Percentiles rank a stretch among this genome's conserved stretches.
phyloP scores from a whole-genome alignment of 331 rosid species.

The Quercus lobata region DNA sequence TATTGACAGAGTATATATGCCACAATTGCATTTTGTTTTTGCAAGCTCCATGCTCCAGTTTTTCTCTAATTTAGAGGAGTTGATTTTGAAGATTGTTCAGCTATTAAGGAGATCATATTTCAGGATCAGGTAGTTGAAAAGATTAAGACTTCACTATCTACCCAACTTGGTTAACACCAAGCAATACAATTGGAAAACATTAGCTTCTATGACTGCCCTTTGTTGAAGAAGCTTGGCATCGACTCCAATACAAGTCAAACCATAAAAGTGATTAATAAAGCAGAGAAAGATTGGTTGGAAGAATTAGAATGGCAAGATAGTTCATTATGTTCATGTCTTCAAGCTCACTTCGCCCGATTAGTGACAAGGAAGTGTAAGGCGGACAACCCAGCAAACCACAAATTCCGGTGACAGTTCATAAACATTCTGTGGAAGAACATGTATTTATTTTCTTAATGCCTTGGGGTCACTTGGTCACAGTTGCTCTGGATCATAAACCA shows the following conservation, averaged over 20 bases:
- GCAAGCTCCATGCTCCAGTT: not conserved
- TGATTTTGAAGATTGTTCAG: not conserved
- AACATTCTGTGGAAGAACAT: too few relatives aligned
- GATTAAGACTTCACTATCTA: not conserved
- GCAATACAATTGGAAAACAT: not conserved
- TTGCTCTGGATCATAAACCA: too few relatives aligned
- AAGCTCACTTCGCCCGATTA: too few relatives aligned
- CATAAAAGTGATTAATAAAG: conserved; percentile 1
- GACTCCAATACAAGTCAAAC: not conserved
- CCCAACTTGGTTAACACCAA: not conserved
- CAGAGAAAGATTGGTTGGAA: conserved; percentile 24
- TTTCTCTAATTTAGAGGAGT: not conserved
- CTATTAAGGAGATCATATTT: not conserved
- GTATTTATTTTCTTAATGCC: too few relatives aligned
- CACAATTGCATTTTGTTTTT: not conserved
- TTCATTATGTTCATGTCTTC: too few relatives aligned
- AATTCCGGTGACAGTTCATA: too few relatives aligned
- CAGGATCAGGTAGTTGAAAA: not conserved
- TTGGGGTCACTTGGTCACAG: too few relatives aligned
- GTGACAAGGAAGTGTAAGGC: too few relatives aligned
- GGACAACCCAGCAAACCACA: too few relatives aligned
- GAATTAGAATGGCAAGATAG: not conserved
- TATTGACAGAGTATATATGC: not conserved
- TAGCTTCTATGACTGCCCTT: not conserved
- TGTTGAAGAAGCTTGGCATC: not conserved